A percentile compares a stretch with the other conserved stretches of the same genome.
These are phyloP conservation scores for Cyathus olla DNA, from an alignment of 1,284 basidiomycete species.

Conservation along the genomic window DNA sequence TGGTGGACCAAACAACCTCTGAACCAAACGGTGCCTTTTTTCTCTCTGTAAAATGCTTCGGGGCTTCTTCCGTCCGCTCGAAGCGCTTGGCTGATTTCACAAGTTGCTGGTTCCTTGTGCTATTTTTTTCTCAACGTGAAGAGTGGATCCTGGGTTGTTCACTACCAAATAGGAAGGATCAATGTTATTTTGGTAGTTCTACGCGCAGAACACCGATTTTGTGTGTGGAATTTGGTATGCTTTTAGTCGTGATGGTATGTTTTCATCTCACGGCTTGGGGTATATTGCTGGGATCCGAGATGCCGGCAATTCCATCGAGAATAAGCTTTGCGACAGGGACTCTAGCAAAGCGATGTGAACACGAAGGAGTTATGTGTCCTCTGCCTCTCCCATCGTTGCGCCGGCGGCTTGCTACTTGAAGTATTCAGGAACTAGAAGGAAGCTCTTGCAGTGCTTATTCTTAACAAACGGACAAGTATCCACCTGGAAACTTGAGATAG, in stretches of 20 bases:
- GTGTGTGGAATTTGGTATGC: too few relatives aligned
- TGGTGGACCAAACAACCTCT: conserved; percentile 1
- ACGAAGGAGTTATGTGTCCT: too few relatives aligned
- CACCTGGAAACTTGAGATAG: too few relatives aligned
- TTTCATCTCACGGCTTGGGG: conserved; percentile 37
- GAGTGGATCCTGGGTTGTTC: background rate
- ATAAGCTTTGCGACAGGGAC: too few relatives aligned
- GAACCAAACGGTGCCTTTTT: background rate
- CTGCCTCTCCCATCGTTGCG: too few relatives aligned
- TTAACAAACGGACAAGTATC: too few relatives aligned
- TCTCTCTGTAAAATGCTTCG: background rate
- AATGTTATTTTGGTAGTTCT: background rate
- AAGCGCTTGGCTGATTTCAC: background rate
- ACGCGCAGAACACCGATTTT: background rate
- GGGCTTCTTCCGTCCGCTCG: background rate
- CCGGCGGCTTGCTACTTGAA: too few relatives aligned
- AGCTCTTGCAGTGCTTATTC: too few relatives aligned
- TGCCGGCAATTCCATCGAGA: background rate
- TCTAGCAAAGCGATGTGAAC: too few relatives aligned
- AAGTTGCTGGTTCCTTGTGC: conserved; percentile 1
- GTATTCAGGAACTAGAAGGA: too few relatives aligned
- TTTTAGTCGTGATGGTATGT: too few relatives aligned
- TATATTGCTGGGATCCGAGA: background rate
- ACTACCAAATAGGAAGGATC: background rate
- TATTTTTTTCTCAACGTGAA: conserved; percentile 1